phyloP scores from a whole-genome alignment of 2,329 filamentous ascomycete species.

The Teratosphaeria destructans region DNA sequence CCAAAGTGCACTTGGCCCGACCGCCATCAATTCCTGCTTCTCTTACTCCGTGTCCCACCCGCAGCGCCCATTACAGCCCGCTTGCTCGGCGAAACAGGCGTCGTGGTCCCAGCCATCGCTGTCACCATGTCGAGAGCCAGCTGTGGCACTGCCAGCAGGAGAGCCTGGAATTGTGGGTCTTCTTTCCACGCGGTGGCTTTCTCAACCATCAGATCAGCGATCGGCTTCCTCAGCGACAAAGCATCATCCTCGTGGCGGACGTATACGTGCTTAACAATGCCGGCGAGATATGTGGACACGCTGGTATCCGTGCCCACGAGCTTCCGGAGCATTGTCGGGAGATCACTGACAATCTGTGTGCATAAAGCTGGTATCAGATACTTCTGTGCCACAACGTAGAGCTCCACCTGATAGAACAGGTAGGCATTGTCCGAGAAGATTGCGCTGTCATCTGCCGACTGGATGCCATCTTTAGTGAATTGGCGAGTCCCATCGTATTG shows the following conservation, averaged over 20 bases:
- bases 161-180: background rate
- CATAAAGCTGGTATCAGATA: slow-evolving; percentile 2
- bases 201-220: background rate
- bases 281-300: background rate
- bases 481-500: slow-evolving; percentile 1
- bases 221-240: background rate
- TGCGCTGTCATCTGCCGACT: background rate
- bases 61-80: background rate
- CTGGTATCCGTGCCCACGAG: background rate
- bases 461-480: background rate
- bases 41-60: background rate
- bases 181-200: background rate
- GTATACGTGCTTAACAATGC: slow-evolving; percentile 1
- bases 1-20: background rate
- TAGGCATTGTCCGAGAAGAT: background rate
- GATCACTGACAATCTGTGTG: background rate
- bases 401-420: background rate
- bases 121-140: background rate
- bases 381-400: slow-evolving; percentile 4
- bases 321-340: background rate
- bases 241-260: background rate
- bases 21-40: background rate
- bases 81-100: background rate
- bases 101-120: slow-evolving; percentile 1
- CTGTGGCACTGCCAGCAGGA: slow-evolving; percentile 1